Conservation (phyloP, 129 eudicot genomes). For the Oenanthe sinensis region DNA sequence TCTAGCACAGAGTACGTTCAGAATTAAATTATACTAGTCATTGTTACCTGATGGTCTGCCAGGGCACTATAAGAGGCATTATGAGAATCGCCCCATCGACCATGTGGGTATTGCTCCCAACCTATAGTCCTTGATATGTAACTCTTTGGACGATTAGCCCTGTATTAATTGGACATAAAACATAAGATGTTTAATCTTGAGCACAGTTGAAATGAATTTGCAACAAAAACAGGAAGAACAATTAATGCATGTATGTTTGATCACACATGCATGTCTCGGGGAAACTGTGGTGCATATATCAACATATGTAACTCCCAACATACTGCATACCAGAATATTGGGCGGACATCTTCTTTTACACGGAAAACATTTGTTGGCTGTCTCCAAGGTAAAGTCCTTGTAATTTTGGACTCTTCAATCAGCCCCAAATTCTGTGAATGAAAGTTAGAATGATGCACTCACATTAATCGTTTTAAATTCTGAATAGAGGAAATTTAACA, state of each 20-base stretch:
- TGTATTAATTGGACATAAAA: constrained; percentile 18
- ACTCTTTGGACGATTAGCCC: constrained; percentile 99
- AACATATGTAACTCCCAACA: neutral
- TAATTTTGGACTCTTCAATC: constrained; percentile 76
- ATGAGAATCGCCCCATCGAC: constrained; percentile 92
- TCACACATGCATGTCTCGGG: neutral
- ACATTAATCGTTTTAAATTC: constrained; percentile 8
- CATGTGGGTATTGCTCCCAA: constrained; percentile 93
- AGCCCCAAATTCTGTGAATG: constrained; percentile 78
- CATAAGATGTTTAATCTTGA: neutral
- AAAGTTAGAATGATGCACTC: neutral
- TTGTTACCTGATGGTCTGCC: constrained; percentile 75
- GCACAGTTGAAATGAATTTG: constrained; percentile 1
- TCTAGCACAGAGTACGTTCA: neutral
- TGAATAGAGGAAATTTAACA: neutral
- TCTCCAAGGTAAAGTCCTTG: constrained; percentile 95
- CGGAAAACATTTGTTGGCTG: constrained; percentile 86
- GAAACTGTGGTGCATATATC: neutral
- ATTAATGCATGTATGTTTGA: neutral
- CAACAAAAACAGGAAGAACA: neutral
- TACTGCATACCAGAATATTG: constrained; percentile 73
- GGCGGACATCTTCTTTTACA: constrained; percentile 88
- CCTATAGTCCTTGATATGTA: constrained; percentile 80
- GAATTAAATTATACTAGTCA: neutral
- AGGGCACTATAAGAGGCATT: constrained; percentile 92